phyloP scores from a whole-genome alignment of 2,329 filamentous ascomycete species.

The Sporothrix mexicana region DNA sequence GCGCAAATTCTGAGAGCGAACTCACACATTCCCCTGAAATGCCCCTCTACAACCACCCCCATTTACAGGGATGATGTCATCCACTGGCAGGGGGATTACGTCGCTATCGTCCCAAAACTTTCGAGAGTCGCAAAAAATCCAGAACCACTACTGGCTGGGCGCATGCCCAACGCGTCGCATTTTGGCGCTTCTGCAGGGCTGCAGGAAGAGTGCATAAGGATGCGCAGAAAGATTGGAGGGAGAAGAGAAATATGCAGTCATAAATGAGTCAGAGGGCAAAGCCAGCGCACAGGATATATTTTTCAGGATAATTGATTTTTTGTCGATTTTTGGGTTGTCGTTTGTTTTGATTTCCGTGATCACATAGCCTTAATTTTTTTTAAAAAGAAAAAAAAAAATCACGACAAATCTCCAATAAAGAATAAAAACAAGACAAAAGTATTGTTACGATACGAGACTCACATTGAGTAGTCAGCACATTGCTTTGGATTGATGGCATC shows the following conservation, averaged over 20 bases:
- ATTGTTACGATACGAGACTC: too few relatives aligned
- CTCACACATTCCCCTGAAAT: background rate
- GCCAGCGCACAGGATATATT: background rate
- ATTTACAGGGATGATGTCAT: conserved; percentile 30
- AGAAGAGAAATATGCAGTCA: background rate
- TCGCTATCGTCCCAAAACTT: background rate
- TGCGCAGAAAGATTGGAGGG: background rate
- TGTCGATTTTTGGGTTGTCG: background rate
- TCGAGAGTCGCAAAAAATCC: background rate
- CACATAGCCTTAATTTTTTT: background rate
- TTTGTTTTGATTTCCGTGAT: background rate
- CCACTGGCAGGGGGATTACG: background rate
- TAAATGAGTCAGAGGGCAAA: conserved; percentile 20
- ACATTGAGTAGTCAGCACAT: background rate
- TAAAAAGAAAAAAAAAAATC: too few relatives aligned
- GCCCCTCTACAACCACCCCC: background rate
- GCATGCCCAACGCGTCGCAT: conserved; percentile 13
- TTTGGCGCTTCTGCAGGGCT: conserved; percentile 3
- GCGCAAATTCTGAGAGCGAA: background rate
- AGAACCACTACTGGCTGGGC: background rate
- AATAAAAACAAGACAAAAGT: too few relatives aligned
- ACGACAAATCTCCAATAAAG: too few relatives aligned
- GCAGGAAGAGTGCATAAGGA: background rate
- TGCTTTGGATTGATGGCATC: background rate
- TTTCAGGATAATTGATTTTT: background rate